These are phyloP conservation scores for Hamamelis virginiana DNA, from an alignment of 164 flowering plant genomes.

Conservation along the genomic window DNA sequence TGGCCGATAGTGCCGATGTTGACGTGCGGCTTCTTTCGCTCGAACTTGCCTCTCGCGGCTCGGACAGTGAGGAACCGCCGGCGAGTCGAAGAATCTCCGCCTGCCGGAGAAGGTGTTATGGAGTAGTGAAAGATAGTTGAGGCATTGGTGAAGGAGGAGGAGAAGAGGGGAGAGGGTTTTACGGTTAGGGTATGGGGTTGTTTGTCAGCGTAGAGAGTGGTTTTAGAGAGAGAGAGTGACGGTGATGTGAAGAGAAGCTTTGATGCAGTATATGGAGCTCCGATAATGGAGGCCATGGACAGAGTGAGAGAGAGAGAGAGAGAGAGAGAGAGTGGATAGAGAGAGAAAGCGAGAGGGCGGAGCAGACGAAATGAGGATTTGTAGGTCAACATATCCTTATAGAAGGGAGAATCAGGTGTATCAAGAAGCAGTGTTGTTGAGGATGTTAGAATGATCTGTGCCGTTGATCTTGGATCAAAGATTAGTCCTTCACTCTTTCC, in stretches of 20 bases:
- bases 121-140: neutral
- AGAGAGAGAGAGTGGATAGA: too few species aligned
- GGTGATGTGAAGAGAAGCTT: too few species aligned
- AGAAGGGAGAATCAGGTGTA: too few species aligned
- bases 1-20: constrained; percentile 75
- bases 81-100: neutral
- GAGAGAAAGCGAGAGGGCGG: too few species aligned
- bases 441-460: too few species aligned
- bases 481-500: too few species aligned
- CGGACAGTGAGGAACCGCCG: constrained; percentile 35
- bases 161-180: neutral
- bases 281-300: neutral
- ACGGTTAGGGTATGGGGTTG: neutral
- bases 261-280: neutral
- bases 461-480: too few species aligned
- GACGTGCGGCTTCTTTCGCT: constrained; percentile 67
- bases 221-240: neutral
- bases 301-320: too few species aligned
- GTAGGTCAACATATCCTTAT: too few species aligned
- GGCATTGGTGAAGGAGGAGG: neutral
- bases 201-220: neutral
- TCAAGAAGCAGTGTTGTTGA: too few species aligned
- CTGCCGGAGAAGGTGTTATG: neutral
- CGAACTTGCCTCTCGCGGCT: constrained; percentile 68
- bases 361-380: too few species aligned